Conservation (phyloP, 495 filamentous ascomycete species). For the Penicillium dipodomyicola region DNA sequence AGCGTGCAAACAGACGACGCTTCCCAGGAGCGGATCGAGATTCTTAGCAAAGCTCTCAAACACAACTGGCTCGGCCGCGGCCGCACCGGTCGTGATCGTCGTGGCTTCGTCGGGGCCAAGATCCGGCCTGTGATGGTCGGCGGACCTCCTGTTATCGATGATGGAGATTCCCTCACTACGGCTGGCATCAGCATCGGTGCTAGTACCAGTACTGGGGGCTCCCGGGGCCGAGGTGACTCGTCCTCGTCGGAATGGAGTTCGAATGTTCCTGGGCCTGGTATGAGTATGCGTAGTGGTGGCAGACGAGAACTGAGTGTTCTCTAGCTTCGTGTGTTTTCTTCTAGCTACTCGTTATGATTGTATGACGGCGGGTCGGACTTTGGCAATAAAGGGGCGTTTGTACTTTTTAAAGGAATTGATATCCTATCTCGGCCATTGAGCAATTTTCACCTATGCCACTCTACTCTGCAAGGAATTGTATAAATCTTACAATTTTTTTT, state of each 20-base stretch:
- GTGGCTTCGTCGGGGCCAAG: slow-evolving; percentile 79
- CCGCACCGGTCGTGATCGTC: slow-evolving; percentile 80
- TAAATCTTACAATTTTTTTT: slow-evolving; percentile 2
- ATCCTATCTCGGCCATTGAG: not conserved
- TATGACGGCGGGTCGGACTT: slow-evolving; percentile 5
- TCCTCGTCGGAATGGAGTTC: slow-evolving; percentile 33
- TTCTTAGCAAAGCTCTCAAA: slow-evolving; percentile 81
- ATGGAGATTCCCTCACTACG: slow-evolving; percentile 27
- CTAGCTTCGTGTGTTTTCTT: slow-evolving; percentile 16
- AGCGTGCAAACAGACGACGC: slow-evolving; percentile 70
- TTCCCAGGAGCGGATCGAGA: slow-evolving; percentile 75
- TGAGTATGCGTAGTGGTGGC: slow-evolving; percentile 27
- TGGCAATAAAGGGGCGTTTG: slow-evolving; percentile 8
- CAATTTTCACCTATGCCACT: not conserved
- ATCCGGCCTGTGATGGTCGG: slow-evolving; percentile 42
- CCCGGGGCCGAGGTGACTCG: slow-evolving; percentile 24
- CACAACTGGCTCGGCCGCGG: slow-evolving; percentile 94
- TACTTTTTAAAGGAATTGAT: slow-evolving; percentile 7
- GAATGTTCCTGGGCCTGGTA: slow-evolving; percentile 13
- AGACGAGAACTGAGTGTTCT: slow-evolving; percentile 37
- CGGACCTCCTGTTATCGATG: slow-evolving; percentile 24
- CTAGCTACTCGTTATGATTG: slow-evolving; percentile 18
- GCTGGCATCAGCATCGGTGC: slow-evolving; percentile 29
- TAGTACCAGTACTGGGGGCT: slow-evolving; percentile 27
- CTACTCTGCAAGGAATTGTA: not conserved